Conservation (phyloP, 495 filamentous ascomycete genomes). For the Penicillium maclennaniae region DNA sequence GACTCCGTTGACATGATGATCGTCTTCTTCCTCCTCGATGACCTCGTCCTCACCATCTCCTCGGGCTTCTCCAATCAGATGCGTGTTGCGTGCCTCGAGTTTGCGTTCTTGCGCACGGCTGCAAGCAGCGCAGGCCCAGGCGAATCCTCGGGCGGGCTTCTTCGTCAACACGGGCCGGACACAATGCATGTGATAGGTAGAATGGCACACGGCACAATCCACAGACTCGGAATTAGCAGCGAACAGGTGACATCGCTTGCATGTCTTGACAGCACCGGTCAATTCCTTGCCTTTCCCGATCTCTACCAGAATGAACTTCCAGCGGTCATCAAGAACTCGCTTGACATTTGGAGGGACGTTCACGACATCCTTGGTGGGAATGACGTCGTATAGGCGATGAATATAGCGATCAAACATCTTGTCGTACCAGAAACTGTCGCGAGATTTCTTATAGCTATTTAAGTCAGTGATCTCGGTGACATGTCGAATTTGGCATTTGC, state of each 20-base stretch:
- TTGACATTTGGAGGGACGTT: slow-evolving; percentile 94
- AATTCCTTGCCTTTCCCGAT: slow-evolving; percentile 88
- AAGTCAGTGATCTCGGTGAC: slow-evolving; percentile 78
- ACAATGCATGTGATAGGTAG: slow-evolving; percentile 98
- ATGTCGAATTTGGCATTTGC: slow-evolving; percentile 87
- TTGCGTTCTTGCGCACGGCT: slow-evolving; percentile 90
- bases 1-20: slow-evolving; percentile 40
- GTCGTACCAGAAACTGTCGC: slow-evolving; percentile 93
- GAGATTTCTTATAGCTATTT: slow-evolving; percentile 74
- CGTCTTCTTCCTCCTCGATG: slow-evolving; percentile 67
- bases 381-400: slow-evolving; percentile 93
- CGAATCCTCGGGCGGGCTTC: slow-evolving; percentile 96
- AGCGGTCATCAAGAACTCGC: slow-evolving; percentile 88
- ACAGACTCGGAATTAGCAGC: slow-evolving; percentile 96
- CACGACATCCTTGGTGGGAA: slow-evolving; percentile 86
- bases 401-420: slow-evolving; percentile 98
- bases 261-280: slow-evolving; percentile 92
- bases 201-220: slow-evolving; percentile 89
- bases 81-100: slow-evolving; percentile 86
- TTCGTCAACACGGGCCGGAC: slow-evolving; percentile 89
- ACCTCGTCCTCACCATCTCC: slow-evolving; percentile 78
- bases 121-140: slow-evolving; percentile 95
- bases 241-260: slow-evolving; percentile 85
- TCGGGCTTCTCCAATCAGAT: slow-evolving; percentile 51
- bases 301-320: slow-evolving; percentile 93